Evolutionary conservation across 768 basidiomycete genomes (phyloP).

Genomic region (Kwoniella newhampshirensis): DNA sequence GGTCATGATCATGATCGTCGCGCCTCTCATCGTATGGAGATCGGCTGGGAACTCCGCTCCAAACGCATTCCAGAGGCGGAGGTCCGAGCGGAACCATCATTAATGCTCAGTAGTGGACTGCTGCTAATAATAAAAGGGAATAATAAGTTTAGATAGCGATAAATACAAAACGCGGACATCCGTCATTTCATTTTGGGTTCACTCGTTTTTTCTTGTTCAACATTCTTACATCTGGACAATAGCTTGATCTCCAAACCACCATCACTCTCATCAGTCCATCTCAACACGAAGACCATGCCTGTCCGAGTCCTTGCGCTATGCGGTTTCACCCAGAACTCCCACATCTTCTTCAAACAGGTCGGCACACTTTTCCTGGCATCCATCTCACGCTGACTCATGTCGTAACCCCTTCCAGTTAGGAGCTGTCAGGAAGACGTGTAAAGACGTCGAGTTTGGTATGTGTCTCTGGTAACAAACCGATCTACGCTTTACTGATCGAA

Average conservation of each 20-base stretch:
- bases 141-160: background rate
- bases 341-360: slow-evolving; percentile 48
- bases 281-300: too few species aligned
- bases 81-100: too few species aligned
- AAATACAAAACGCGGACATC: background rate
- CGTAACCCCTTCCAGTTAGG: slow-evolving; percentile 30
- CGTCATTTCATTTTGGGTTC: too few species aligned
- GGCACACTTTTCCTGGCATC: background rate
- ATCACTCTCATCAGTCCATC: too few species aligned
- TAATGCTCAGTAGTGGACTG: too few species aligned
- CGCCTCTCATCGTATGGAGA: slow-evolving; percentile 3
- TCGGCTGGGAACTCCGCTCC: too few species aligned
- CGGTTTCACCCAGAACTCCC: slow-evolving; percentile 51
- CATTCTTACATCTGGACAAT: background rate
- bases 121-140: too few species aligned
- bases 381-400: background rate
- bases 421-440: slow-evolving; percentile 49
- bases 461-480: background rate
- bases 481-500: background rate
- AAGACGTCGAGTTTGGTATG: slow-evolving; percentile 49
- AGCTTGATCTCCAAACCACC: background rate
- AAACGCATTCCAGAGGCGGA: too few species aligned
- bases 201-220: background rate
- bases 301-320: slow-evolving; percentile 45
- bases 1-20: background rate